phyloP scores from a whole-genome alignment of 2,329 filamentous ascomycete genomes.

The Parafenestella ontariensis region DNA sequence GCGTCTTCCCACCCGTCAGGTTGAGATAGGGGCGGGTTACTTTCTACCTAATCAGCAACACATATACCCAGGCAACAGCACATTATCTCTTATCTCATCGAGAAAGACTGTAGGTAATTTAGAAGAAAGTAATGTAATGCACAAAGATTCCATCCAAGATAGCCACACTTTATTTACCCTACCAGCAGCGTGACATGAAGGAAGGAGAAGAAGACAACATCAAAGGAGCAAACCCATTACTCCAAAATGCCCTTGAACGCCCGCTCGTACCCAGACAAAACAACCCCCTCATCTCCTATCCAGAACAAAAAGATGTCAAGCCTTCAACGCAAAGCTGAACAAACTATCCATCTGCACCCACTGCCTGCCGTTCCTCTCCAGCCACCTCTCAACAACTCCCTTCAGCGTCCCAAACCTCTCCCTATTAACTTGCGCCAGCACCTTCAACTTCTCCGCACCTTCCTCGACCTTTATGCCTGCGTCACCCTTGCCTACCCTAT shows the following conservation, averaged over 20 bases:
- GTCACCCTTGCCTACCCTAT: constrained; percentile 69
- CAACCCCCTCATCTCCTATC: background rate
- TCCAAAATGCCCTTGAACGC: background rate
- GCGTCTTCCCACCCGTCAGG: background rate
- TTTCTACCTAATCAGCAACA: constrained; percentile 10
- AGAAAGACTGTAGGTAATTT: background rate
- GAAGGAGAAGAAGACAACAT: background rate
- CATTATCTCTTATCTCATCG: background rate
- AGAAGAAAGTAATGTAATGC: constrained; percentile 2
- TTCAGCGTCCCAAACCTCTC: constrained; percentile 78
- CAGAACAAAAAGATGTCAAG: background rate
- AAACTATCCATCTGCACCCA: constrained; percentile 94
- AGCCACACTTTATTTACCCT: constrained; percentile 1
- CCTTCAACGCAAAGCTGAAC: constrained; percentile 67
- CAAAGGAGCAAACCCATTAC: background rate
- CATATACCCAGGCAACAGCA: constrained; percentile 17
- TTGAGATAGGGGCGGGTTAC: background rate
- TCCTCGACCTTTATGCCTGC: constrained; percentile 63
- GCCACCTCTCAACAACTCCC: constrained; percentile 78
- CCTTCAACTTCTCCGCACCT: constrained; percentile 61
- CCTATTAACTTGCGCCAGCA: constrained; percentile 85
- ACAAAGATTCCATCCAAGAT: constrained; percentile 4
- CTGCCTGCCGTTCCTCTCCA: constrained; percentile 87
- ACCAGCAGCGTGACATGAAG: constrained; percentile 5
- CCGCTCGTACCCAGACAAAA: background rate